Evolutionary conservation across 768 basidiomycete genomes (phyloP), one percentile per base, ranked within the genome.

Genomic region (Lentinula boryana): DNA sequence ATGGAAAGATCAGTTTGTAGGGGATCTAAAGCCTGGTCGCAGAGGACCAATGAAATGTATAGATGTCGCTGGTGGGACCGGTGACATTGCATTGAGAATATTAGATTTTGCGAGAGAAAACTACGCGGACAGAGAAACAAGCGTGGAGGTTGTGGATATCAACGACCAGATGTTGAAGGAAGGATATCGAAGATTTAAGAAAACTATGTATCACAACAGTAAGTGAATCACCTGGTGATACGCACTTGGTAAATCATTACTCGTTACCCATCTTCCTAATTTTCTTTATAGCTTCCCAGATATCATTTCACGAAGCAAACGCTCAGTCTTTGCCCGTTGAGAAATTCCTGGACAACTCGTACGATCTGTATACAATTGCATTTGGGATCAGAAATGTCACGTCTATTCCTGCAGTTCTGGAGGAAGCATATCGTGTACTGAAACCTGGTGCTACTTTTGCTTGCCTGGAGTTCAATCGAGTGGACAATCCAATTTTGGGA

Each of bases 121-220:
- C 60, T 89, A 93, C 68, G 89, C 88, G 2, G 95, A 96, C 74
- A 80, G 97, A 65, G 93, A 96, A 70, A 89, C 93, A 2, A 84
- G 80, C 43, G 94, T 98, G 0, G 88, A 91, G 53, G 82, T 98
- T 53, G 89, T 94, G 52, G 97, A 99, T 68, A 93, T 99, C 71
- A 99, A 98, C 68, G 84, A 82, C 1, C 89, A 95, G 69, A 99
- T 98, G 97, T 80, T 99, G 65, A 84, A 88, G 64, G 95, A 96
- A 70, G 97, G 97, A 2, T 82, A 84, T 72, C 88, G 83, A 68
- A 78, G 95, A 46, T 94, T 98, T 72, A 95, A 94, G 67, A 89
- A 92, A 80, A 98, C 96, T 1, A 95, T 99, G 90, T 99, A 98
- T 73, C 90, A 98, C 74, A 93, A 91, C 68, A 96, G 96, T 98